Evolutionary conservation across 1,284 basidiomycete genomes (phyloP), one percentile per base, ranked within the genome.

Genomic region (Bondarzewia mesenterica): DNA sequence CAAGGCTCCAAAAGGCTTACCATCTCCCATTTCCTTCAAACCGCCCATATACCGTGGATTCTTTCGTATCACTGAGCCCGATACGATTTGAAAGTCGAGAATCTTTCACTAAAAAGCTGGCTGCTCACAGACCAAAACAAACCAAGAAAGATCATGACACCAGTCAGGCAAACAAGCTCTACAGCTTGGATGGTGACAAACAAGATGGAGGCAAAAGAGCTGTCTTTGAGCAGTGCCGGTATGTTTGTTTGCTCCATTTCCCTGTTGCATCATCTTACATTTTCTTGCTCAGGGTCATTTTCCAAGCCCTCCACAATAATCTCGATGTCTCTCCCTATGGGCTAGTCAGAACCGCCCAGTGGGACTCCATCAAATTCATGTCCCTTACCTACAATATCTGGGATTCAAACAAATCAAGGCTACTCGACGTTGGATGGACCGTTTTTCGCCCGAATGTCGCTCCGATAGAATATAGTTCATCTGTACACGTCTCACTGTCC

Each of bases 191-290:
- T 7, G 50, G 48, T 0, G 14, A 29, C 22, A 53, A 55, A n/a
- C 48, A 32, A 0, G 50, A 48, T 1, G 64, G 63, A 0, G 44
- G 47, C 4, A 49, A 50, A 15, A 54, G 66, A 21, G 61, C 63
- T 4, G 42, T 46, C 2, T 68, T 66, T 45, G 67, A 69, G 44
- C 55, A 64, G 32, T 65, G 63, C 42, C 56, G 67, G 67, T 68
- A 48, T 15, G 50, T 36, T 7, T 18, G 40, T 20, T 15, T 20
- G 15, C 35, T 44, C 21, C 5, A 35, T 44, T 20, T 7, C 18
- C 25, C n/a, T 4, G 32, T 35, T 10, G 10, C 10, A 10, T n/a
- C 36, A 3, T n/a, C 20, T 37, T 18, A n/a, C 36, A 37, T n/a
- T 10, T 5, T 15, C 20, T 4, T 37, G 15, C 5, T 10, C 8